Conservation (phyloP, 2,329 filamentous ascomycete species). For the Botrytis galanthina region DNA sequence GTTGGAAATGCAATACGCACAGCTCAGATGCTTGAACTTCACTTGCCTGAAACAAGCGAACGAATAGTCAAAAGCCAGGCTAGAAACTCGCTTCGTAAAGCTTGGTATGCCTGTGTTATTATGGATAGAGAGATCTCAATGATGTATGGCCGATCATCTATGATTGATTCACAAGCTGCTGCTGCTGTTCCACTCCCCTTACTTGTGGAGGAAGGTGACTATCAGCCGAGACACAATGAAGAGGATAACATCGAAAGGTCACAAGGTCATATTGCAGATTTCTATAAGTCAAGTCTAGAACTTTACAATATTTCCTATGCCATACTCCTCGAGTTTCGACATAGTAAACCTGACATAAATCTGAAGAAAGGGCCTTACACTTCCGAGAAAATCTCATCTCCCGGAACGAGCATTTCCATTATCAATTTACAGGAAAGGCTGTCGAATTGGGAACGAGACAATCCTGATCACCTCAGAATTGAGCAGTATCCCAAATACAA, state of each 20-base stretch:
- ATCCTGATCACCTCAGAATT: neutral
- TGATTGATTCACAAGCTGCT: neutral
- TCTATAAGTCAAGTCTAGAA: neutral
- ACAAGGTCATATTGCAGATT: neutral
- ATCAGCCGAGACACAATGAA: neutral
- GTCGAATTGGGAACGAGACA: neutral
- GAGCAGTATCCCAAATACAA: neutral
- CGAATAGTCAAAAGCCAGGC: neutral
- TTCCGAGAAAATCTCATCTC: neutral
- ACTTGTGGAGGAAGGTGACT: neutral
- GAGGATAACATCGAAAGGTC: rapidly evolving
- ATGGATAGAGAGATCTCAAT: neutral
- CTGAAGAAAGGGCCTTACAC: neutral
- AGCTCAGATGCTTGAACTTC: neutral
- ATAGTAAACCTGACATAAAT: neutral
- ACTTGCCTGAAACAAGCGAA: neutral
- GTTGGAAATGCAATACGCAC: neutral
- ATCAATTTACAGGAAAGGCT: neutral
- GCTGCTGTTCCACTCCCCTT: neutral
- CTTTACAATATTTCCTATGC: neutral
- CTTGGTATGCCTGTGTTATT: neutral
- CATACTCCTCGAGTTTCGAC: no score
- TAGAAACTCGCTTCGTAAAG: neutral
- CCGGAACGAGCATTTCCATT: neutral
- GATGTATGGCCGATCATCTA: neutral